Evolutionary conservation across 2,329 filamentous ascomycete species (phyloP), one percentile per base, ranked within the genome.

Genomic region (Aureobasidium sp.): DNA sequence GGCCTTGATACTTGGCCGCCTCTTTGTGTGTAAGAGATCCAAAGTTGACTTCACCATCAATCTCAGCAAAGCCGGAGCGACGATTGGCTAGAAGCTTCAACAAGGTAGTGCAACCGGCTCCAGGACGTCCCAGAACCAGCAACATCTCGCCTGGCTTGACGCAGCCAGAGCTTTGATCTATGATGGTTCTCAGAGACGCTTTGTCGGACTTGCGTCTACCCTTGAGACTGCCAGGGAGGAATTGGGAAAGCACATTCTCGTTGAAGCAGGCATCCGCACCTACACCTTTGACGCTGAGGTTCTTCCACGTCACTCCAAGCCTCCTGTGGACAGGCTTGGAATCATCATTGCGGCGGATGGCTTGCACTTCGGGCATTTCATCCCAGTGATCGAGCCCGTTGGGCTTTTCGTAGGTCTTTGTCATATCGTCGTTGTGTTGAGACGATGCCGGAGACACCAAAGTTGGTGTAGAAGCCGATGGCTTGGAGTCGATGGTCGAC

Each of bases 81-180:
- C 86, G 79, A 64, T 90, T 90, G 37, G 83, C 78, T 58, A 90
- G 79, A 2, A 83, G 79, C 64, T 88, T 90, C 42, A 91, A 73
- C 59, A 90, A 89, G 0, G 86, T 89, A 3, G 80, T 83, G 66
- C 86, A 90, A 10, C 87, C 87, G 24, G 82, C 78, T 3, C 87
- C 87, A 1, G 87, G 87, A 8, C 84, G 74, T 6, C 86, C 86
- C 1, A 90, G 74, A 0, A 86, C 82, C n/a, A 88, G 71, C 75
- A 86, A 79, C 81, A 87, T 87, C 65, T 87, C 82, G n/a, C 66
- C 66, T 59, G 84, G 63, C 6, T 80, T 76, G 7, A 88, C 79
- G 11, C 40, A 42, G 3, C 40, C 40, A 8, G 14, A 14, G 3
- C 24, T 17, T 3, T 19, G 14, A 16, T 42, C 40, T 24, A 42